Evolutionary conservation across 1,284 basidiomycete genomes (phyloP), one percentile per base, ranked within the genome.

Genomic region (Sporisorium sorghi): DNA sequence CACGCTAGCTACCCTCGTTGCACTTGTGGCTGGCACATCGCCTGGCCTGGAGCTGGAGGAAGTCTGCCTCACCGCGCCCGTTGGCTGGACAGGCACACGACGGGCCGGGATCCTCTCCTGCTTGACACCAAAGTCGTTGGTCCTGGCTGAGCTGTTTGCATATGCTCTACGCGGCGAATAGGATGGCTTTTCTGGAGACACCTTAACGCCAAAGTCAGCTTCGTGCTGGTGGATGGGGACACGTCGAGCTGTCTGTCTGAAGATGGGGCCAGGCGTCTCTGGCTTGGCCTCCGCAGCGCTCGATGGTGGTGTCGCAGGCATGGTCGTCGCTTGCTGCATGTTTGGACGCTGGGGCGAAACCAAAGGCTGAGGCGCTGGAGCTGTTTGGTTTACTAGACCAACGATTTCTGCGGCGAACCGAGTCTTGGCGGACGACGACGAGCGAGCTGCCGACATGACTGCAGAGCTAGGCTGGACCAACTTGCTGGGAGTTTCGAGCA

Each of bases 151-250:
- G 37, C 65, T 69, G 33, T 69, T 68, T 19, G 58, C 53, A n/a
- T 73, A 65, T 1, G 35, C 56, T 28, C 59, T 64, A 30, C 51
- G 61, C 19, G 71, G 71, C 24, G 71, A 73, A 10, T 62, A 62
- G 21, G 55, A 62, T n/a, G 54, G 59, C 28, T 58, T 68, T 17
- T 64, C 65, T 5, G 71, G 71, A 6, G 71, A 73, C 5, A 73
- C 46, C 19, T 65, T 73, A 50, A 73, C 71, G n/a, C 71, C 71
- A 37, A 73, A 73, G 9, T 73, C 71, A 24, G 65, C 71, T 39
- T 73, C 71, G 44, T 73, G 71, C 71, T 73, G 71, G 21, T 69
- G 58, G 11, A 73, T 55, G 5, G 71, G 71, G 3, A 73, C 71
- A 12, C 71, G 71, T n/a, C 65, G 53, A 30, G 71, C 71, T 2